phyloP scores from a whole-genome alignment of 148 eudicot species.

The Tetragonia tetragonoides region DNA sequence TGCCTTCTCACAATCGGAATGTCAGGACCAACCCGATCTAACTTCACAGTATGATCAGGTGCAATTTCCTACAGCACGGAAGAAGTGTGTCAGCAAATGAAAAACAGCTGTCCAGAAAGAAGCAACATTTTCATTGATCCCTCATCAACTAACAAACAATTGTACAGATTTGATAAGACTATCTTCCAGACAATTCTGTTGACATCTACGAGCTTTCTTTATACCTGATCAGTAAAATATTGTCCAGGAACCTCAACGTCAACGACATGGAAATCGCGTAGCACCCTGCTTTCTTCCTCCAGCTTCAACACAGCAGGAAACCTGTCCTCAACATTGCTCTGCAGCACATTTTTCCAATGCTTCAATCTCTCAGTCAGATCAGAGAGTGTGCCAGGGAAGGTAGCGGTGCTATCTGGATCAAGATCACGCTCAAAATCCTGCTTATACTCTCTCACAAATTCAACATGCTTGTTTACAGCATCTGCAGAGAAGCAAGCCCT shows the following conservation, averaged over 20 bases:
- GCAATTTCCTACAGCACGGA: conserved; percentile 64
- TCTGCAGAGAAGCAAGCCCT: conserved; percentile 97
- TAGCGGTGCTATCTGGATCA: conserved; percentile 85
- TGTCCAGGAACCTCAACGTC: conserved; percentile 99
- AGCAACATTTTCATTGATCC: not conserved
- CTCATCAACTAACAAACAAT: not conserved
- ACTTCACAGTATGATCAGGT: conserved; percentile 95
- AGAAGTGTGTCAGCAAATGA: not conserved
- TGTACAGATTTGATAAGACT: not conserved
- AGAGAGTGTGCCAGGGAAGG: conserved; percentile 87
- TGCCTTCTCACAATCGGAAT: conserved; percentile 95
- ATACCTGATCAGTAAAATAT: conserved; percentile 92
- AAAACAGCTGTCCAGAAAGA: not conserved
- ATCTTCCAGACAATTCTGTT: not conserved
- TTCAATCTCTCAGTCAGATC: conserved; percentile 84
- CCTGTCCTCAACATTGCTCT: conserved; percentile 96
- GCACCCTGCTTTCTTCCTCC: conserved; percentile 96
- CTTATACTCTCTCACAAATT: conserved; percentile 92
- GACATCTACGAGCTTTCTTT: not conserved
- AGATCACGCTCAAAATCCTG: conserved; percentile 97
- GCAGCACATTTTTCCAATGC: conserved; percentile 96
- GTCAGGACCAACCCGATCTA: conserved; percentile 96
- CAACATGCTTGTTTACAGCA: conserved; percentile 98
- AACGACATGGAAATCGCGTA: conserved; percentile 94
- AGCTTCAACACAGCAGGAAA: conserved; percentile 94